Percentiles rank a stretch among this genome's conserved stretches.
phyloP scores from a whole-genome alignment of 2,329 filamentous ascomycete species.

The Pyrenophora tritici-repentis region DNA sequence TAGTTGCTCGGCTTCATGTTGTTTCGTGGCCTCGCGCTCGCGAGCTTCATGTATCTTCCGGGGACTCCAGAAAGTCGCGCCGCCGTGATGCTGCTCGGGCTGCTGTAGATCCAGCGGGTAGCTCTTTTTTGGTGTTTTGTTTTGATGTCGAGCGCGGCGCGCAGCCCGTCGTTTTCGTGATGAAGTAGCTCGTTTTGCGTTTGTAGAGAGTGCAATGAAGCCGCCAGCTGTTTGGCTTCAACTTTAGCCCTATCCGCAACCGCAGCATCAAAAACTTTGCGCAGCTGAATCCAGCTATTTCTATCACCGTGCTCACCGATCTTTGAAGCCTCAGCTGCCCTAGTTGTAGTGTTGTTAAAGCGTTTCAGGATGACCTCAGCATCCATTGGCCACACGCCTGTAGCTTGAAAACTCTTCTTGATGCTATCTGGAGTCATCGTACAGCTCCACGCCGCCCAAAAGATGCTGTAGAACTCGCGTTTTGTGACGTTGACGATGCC shows the following conservation, averaged over 20 bases:
- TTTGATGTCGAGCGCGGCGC: not conserved
- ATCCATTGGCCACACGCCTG: not conserved
- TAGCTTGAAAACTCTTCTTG: constrained; percentile 1
- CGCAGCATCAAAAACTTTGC: not conserved
- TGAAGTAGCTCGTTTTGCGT: not conserved
- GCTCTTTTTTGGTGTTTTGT: not conserved
- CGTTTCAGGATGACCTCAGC: not conserved
- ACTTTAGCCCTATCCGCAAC: not conserved
- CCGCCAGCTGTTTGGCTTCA: not conserved
- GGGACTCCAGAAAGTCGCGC: not conserved
- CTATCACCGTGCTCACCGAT: not conserved
- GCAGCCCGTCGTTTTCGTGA: not conserved
- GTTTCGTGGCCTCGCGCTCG: not conserved
- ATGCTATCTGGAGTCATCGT: no score
- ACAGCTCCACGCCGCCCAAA: no score
- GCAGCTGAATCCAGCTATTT: not conserved
- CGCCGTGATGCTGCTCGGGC: not conserved
- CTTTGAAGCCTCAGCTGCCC: not conserved
- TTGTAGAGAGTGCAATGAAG: not conserved
- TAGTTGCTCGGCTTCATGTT: not conserved
- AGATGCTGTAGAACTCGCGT: no score
- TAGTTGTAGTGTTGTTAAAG: not conserved
- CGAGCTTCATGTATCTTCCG: not conserved
- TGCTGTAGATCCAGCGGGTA: not conserved
- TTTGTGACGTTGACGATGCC: no score